Percentiles rank a stretch among this genome's conserved stretches.
phyloP scores from a whole-genome alignment of 73 alveolate species.

The Tetrahymena borealis region DNA sequence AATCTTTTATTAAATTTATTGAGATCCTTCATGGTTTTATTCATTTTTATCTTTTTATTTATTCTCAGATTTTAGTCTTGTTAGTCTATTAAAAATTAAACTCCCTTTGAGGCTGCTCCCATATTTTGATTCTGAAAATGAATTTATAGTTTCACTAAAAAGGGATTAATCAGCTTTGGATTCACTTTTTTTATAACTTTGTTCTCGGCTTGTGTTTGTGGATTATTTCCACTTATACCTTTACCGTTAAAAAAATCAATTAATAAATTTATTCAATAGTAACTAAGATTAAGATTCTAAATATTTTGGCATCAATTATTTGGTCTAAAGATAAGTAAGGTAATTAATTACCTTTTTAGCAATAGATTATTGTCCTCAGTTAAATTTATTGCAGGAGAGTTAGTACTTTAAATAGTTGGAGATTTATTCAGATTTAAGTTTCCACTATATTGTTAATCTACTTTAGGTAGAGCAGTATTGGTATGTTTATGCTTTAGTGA shows the following conservation, averaged over 20 bases:
- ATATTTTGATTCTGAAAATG: neutral
- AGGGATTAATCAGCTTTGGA: neutral
- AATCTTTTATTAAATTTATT: too few relatives aligned
- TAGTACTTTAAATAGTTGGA: neutral
- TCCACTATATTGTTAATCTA: neutral
- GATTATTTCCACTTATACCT: neutral
- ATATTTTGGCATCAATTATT: too few relatives aligned
- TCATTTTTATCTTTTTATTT: too few relatives aligned
- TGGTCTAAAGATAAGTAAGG: too few relatives aligned
- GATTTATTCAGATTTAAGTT: neutral
- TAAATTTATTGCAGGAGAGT: neutral
- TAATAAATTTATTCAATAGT: too few relatives aligned
- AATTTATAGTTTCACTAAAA: neutral
- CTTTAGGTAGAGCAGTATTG: neutral
- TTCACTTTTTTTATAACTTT: neutral
- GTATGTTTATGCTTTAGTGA: neutral
- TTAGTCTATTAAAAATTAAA: neutral
- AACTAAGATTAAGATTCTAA: too few relatives aligned
- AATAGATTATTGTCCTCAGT: too few relatives aligned
- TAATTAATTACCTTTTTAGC: too few relatives aligned
- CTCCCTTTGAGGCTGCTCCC: neutral
- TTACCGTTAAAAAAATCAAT: too few relatives aligned
- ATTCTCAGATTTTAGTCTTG: too few relatives aligned
- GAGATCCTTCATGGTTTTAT: too few relatives aligned
- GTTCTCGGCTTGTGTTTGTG: neutral